These are phyloP conservation scores for Globisporangium takayamanum DNA, from an alignment of 352 stramenopile genomes.

Conservation along the genomic window DNA sequence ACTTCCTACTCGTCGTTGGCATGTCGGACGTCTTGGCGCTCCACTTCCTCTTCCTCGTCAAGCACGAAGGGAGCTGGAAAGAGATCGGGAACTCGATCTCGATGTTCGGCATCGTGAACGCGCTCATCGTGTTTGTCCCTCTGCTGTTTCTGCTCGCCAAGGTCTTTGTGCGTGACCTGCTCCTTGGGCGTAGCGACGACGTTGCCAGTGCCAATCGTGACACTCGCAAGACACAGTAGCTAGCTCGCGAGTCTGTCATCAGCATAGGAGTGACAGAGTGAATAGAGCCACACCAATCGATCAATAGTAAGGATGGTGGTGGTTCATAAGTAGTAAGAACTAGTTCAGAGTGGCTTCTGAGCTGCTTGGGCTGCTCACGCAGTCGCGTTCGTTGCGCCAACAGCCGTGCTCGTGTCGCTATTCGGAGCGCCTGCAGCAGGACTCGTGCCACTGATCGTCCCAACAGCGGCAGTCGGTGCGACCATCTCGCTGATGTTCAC, in stretches of 20 bases:
- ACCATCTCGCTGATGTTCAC: conserved; percentile 66
- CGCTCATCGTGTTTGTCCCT: conserved; percentile 20
- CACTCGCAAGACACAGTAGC: conserved; percentile 5
- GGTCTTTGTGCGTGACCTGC: conserved; percentile 10
- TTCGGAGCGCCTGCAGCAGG: background rate
- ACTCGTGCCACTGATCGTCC: conserved; percentile 1
- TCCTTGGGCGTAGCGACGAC: background rate
- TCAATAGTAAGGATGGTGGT: background rate
- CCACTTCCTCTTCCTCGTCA: conserved; percentile 79
- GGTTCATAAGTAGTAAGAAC: background rate
- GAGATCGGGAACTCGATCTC: conserved; percentile 86
- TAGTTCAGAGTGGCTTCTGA: background rate
- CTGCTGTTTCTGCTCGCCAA: conserved; percentile 22
- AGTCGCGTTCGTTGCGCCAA: background rate
- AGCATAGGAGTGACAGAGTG: background rate
- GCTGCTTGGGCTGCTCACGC: background rate
- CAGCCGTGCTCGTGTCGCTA: background rate
- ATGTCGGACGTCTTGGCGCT: conserved; percentile 76
- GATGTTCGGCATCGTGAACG: conserved; percentile 83
- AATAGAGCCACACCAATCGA: background rate
- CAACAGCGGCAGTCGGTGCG: conserved; percentile 4
- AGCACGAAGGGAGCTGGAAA: conserved; percentile 84
- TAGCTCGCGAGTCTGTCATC: background rate
- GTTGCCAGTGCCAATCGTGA: background rate
- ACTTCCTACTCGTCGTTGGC: conserved; percentile 72